Percentiles rank a stretch among this genome's conserved stretches.
These are phyloP conservation scores for Boletellus ananiceps DNA, from an alignment of 768 basidiomycete species.

Conservation along the genomic window DNA sequence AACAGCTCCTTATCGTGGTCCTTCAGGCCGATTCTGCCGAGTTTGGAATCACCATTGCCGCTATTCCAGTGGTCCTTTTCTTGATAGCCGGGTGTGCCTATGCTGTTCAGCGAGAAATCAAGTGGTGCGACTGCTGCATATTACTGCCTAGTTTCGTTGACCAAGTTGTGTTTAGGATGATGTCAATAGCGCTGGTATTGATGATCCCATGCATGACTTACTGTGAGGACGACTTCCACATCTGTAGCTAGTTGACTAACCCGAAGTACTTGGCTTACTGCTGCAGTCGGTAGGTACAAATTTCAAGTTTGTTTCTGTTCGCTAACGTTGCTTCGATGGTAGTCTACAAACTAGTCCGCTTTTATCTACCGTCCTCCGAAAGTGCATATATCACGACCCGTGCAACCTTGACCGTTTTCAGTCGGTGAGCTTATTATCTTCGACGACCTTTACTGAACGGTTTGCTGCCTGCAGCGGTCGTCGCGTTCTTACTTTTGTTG, in stretches of 20 bases:
- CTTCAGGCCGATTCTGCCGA: constrained; percentile 60
- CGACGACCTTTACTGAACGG: neutral
- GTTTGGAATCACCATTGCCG: constrained; percentile 77
- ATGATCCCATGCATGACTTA: constrained; percentile 77
- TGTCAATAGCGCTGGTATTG: constrained; percentile 64
- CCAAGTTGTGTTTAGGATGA: constrained; percentile 41
- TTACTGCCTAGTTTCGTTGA: neutral
- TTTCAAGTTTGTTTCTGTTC: neutral
- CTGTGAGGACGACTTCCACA: constrained; percentile 45
- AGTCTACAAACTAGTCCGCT: constrained; percentile 86
- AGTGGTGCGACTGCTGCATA: constrained; percentile 46
- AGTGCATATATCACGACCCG: constrained; percentile 65
- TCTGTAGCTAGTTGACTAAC: constrained; percentile 3
- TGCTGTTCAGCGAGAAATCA: constrained; percentile 78
- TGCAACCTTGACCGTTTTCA: constrained; percentile 76
- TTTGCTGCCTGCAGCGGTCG: constrained; percentile 47
- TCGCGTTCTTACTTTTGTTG: constrained; percentile 70
- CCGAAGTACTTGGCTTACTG: neutral
- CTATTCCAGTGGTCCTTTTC: constrained; percentile 73
- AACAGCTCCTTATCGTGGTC: constrained; percentile 79
- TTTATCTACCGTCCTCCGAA: constrained; percentile 60
- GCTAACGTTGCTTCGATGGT: neutral
- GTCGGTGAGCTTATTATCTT: constrained; percentile 39
- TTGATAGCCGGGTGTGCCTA: constrained; percentile 61
- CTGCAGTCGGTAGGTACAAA: constrained; percentile 26